Evolutionary conservation across 2,329 filamentous ascomycete species (phyloP).

Genomic region (Pleomassaria siparia): DNA sequence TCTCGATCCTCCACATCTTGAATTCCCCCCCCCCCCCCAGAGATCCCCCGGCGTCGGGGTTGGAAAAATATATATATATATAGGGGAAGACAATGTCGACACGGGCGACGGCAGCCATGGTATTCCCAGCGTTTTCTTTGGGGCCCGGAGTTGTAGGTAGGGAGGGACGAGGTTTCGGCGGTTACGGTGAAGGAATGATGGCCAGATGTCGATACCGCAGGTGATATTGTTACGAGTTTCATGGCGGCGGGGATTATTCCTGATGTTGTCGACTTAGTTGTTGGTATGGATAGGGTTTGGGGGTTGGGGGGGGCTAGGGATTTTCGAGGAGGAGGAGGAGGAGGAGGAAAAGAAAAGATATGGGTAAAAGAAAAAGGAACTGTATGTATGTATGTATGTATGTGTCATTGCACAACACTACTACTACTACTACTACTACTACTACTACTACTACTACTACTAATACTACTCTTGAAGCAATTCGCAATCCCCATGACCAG

Average conservation of each 20-base stretch:
- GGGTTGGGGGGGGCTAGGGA: no score
- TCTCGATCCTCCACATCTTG: no score
- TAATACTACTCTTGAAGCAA: constrained; percentile 45
- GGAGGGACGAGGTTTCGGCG: constrained; percentile 49
- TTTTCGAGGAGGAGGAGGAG: not conserved
- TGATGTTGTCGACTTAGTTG: not conserved
- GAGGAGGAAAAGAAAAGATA: not conserved
- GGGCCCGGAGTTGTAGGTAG: constrained; percentile 47
- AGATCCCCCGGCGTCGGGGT: constrained; percentile 46
- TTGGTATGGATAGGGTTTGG: not conserved
- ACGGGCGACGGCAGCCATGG: constrained; percentile 48
- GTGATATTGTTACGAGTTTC: constrained; percentile 50
- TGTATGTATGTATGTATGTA: constrained; percentile 1
- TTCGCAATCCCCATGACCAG: constrained; percentile 52
- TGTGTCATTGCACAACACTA: constrained; percentile 45
- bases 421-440: no score
- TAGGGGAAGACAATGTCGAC: constrained; percentile 55
- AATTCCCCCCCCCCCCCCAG: no score
- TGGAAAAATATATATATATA: no score
- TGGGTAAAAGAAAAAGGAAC: not conserved
- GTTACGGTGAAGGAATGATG: constrained; percentile 47
- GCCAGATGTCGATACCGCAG: constrained; percentile 49
- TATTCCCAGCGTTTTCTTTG: constrained; percentile 50
- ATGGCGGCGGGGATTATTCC: constrained; percentile 45
- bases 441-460: no score